Base-by-base conservation (phyloP, 2,329 filamentous ascomycete genomes). In the Aspergillus ochraceoroseus region DNA sequence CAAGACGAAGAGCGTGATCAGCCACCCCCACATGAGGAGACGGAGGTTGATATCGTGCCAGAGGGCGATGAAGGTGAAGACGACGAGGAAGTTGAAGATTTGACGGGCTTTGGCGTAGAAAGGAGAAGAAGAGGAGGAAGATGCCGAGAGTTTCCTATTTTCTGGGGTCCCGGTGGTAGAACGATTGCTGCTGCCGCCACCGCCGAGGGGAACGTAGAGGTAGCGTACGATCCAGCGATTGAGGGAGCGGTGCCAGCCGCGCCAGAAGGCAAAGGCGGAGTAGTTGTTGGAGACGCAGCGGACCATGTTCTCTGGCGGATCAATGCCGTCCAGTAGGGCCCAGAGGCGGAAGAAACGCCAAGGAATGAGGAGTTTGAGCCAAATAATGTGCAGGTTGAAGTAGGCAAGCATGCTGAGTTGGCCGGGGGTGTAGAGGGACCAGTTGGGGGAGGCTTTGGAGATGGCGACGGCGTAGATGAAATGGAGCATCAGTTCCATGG, bases 261-360 rank as follows among this genome's bases (percentile, higher is more conserved):
- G 85, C 92, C 92, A 98, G 70, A 98, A 98, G 13, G 83, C 82
- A 27, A 89, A 75, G 0, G 87, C 84, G 49, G 84, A 89, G 70
- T 89, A 95, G 64, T 96, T 96, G 70, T 98, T 81, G 58, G 82
- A 89, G 67, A 95, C 87, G 66, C 94, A 98, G 53, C 92, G 85
- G 39, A 95, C 79, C 87, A 98, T 95, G 69, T 98, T 98, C 68
- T 98, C 92, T 0, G 92, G 90, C 0, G 92, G 87, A 59, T 98
- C 92, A 53, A 98, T 80, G 46, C 86, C 87, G 62, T 98, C 92
- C 11, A 89, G 61, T 3, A 98, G 76, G 0, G 87, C 76, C 92
- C 92, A 98, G n/a, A 98, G 79, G 3, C 94, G 85, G 77, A 96
- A 96, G 63, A 96, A 83, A n/a, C 92, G 85, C 89, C 90, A 98